phyloP scores from a whole-genome alignment of 169 alveolate species.

The Fabrea salina region DNA sequence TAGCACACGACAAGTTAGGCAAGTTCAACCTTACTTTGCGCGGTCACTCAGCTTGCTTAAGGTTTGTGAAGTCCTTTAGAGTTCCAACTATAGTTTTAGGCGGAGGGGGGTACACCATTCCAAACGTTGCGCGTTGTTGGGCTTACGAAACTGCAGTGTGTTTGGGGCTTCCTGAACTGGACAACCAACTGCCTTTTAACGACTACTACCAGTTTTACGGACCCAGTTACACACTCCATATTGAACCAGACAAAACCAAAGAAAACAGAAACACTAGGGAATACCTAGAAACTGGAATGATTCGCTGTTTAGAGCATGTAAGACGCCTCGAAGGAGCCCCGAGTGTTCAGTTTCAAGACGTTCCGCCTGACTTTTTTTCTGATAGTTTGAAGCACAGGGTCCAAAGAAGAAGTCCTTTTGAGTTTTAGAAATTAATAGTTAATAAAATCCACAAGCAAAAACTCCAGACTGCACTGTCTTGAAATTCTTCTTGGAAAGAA shows the following conservation, averaged over 20 bases:
- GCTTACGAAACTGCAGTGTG: constrained; percentile 98
- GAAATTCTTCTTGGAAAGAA: too few relatives aligned
- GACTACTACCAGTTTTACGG: constrained; percentile 96
- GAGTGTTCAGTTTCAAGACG: constrained; percentile 87
- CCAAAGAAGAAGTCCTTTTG: too few relatives aligned
- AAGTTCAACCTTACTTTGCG: constrained; percentile 93
- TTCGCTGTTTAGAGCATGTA: constrained; percentile 88
- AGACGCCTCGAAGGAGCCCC: constrained; percentile 95
- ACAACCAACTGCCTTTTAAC: constrained; percentile 90
- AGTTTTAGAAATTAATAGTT: too few relatives aligned
- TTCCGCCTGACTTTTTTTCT: constrained; percentile 83
- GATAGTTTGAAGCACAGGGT: too few relatives aligned
- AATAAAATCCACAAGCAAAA: too few relatives aligned
- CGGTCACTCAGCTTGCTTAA: constrained; percentile 98
- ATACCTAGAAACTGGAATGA: constrained; percentile 88
- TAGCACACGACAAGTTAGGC: constrained; percentile 95
- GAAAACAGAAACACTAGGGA: constrained; percentile 93
- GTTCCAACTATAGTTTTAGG: constrained; percentile 93
- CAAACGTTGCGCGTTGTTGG: constrained; percentile 99
- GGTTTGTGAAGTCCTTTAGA: constrained; percentile 86
- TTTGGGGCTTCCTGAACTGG: constrained; percentile 87
- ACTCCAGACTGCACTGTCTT: too few relatives aligned
- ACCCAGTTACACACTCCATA: constrained; percentile 93
- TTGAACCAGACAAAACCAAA: constrained; percentile 84
- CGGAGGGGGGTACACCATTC: constrained; percentile 98